Percentiles rank a stretch among this genome's conserved stretches.
phyloP scores from a whole-genome alignment of 2,329 filamentous ascomycete genomes.

The Fusarium virguliforme region DNA sequence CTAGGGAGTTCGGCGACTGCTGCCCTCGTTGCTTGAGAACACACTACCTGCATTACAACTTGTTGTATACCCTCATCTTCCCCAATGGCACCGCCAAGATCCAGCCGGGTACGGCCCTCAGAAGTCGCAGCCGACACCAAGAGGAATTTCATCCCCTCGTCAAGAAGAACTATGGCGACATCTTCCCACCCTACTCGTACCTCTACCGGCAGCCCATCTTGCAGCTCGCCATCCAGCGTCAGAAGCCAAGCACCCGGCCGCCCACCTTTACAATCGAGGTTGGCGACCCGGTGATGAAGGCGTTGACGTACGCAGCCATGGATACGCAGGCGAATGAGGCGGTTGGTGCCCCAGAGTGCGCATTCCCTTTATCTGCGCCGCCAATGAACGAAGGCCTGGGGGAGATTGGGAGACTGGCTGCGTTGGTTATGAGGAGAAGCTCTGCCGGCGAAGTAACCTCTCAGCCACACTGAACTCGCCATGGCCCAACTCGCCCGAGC shows the following conservation, averaged over 20 bases:
- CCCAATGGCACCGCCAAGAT: slow-evolving; percentile 55
- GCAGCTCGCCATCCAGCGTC: slow-evolving; percentile 62
- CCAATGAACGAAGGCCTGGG: slow-evolving; percentile 82
- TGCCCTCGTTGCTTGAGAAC: slow-evolving; percentile 5
- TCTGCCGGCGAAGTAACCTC: slow-evolving; percentile 82
- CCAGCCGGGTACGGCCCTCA: slow-evolving; percentile 59
- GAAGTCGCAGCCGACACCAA: slow-evolving; percentile 84
- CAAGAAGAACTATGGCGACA: slow-evolving; percentile 68
- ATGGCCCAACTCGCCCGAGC: slow-evolving; percentile 63
- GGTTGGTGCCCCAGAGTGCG: slow-evolving; percentile 55
- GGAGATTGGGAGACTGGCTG: slow-evolving; percentile 83
- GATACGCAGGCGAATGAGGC: slow-evolving; percentile 59
- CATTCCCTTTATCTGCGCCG: slow-evolving; percentile 80
- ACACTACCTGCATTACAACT: slow-evolving; percentile 16
- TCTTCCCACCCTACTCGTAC: slow-evolving; percentile 73
- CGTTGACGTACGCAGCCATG: slow-evolving; percentile 69
- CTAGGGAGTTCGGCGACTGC: slow-evolving; percentile 17
- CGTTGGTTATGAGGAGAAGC: slow-evolving; percentile 72
- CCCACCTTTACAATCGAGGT: slow-evolving; percentile 68
- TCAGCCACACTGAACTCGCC: slow-evolving; percentile 78
- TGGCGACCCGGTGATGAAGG: slow-evolving; percentile 73
- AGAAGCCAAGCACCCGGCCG: slow-evolving; percentile 56
- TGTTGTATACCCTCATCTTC: slow-evolving; percentile 18
- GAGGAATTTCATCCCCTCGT: slow-evolving; percentile 76
- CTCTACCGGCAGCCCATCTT: slow-evolving; percentile 68